Conservation (phyloP, 352 stramenopile genomes). For the Peronospora belbahrii region DNA sequence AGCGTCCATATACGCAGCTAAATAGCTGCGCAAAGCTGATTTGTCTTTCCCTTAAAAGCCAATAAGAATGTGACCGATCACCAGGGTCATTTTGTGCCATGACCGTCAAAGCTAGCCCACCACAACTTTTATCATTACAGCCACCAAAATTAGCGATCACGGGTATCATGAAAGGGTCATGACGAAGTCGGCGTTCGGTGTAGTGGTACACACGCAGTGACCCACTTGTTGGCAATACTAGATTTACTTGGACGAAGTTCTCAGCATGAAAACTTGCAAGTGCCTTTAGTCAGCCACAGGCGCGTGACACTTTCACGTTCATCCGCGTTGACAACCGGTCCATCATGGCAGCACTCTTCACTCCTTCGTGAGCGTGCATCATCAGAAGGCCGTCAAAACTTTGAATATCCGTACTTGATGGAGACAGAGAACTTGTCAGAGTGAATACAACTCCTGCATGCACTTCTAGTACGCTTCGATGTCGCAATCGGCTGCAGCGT, state of each 20-base stretch:
- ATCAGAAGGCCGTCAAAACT: constrained; percentile 51
- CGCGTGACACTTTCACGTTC: constrained; percentile 26
- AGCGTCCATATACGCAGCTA: constrained; percentile 33
- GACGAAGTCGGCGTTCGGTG: constrained; percentile 65
- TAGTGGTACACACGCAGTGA: constrained; percentile 84
- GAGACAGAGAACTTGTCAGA: constrained; percentile 53
- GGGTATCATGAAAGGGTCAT: constrained; percentile 39
- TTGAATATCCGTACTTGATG: constrained; percentile 48
- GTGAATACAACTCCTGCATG: constrained; percentile 33
- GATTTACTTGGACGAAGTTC: constrained; percentile 51
- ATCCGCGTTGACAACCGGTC: constrained; percentile 37
- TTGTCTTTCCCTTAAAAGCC: constrained; percentile 39
- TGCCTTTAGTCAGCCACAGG: constrained; percentile 14
- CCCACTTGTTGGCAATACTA: constrained; percentile 31
- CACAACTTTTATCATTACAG: constrained; percentile 37
- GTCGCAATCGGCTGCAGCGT: constrained; percentile 51
- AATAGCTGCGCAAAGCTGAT: constrained; percentile 7
- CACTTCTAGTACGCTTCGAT: constrained; percentile 64
- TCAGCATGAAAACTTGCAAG: constrained; percentile 33
- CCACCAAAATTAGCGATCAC: neutral
- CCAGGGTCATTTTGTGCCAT: constrained; percentile 83
- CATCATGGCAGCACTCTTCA: constrained; percentile 71
- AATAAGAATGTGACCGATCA: constrained; percentile 77
- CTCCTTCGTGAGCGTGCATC: constrained; percentile 32
- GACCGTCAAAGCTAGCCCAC: constrained; percentile 71